A percentile compares a stretch with the other conserved stretches of the same genome.
These are phyloP conservation scores for Phytophthora brassicae DNA, from an alignment of 352 stramenopile genomes.

Conservation along the genomic window DNA sequence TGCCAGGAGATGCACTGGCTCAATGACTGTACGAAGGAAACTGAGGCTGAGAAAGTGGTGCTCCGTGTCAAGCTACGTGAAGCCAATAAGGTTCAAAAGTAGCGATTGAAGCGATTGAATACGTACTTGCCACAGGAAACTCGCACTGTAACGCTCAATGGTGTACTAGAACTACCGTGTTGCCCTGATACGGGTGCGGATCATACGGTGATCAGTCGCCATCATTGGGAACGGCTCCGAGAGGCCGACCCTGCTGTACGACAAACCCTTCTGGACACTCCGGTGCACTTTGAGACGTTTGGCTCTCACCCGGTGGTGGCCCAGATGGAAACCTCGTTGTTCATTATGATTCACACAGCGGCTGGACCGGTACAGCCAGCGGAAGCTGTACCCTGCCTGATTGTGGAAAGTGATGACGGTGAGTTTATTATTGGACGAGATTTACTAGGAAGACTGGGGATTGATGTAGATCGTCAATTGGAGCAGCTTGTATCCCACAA, in stretches of 20 bases:
- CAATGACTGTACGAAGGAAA: too few relatives aligned
- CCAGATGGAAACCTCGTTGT: conserved; percentile 1
- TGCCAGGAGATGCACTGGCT: too few relatives aligned
- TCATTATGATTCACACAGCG: neutral
- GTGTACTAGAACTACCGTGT: conserved; percentile 4
- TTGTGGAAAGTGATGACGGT: conserved; percentile 9
- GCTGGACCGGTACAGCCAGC: conserved; percentile 1
- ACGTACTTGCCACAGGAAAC: too few relatives aligned
- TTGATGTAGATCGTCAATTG: conserved; percentile 7
- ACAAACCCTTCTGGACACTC: too few relatives aligned
- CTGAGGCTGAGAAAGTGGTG: too few relatives aligned
- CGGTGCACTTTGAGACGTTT: too few relatives aligned
- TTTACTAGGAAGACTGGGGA: neutral
- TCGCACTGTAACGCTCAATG: neutral
- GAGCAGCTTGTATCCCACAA: too few relatives aligned
- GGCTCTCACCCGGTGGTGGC: neutral
- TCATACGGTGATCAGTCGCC: neutral
- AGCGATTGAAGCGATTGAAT: too few relatives aligned
- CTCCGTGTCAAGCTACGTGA: too few relatives aligned
- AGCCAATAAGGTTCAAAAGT: too few relatives aligned
- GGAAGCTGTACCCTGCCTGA: neutral
- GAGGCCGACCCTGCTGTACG: neutral
- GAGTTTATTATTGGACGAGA: conserved; percentile 13
- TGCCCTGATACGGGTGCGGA: conserved; percentile 1
- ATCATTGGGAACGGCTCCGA: neutral